phyloP scores from a whole-genome alignment of 306 rosid genomes.

The Ammopiptanthus mongolicus region DNA sequence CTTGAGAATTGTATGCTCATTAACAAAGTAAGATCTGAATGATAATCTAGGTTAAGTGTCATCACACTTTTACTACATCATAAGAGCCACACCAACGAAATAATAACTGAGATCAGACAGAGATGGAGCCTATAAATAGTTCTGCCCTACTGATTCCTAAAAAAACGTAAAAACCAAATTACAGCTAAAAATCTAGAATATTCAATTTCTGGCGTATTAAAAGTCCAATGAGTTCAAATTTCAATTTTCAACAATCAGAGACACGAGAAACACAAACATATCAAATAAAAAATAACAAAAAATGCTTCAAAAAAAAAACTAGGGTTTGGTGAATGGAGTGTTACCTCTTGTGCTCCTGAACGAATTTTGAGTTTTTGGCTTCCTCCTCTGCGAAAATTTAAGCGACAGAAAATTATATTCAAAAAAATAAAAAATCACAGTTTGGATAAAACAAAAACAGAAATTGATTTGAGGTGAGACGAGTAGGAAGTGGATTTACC shows the following conservation, averaged over 20 bases:
- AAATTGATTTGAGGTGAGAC: neutral
- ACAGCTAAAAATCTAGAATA: neutral
- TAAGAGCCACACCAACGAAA: neutral
- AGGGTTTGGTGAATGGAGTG: constrained; percentile 14
- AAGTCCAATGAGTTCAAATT: neutral
- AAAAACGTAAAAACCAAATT: neutral
- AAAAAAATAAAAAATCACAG: neutral
- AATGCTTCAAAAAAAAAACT: neutral
- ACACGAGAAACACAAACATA: neutral
- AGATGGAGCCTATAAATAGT: neutral
- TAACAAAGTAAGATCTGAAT: neutral
- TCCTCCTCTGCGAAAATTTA: constrained; percentile 63
- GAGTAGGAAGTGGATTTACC: constrained; percentile 28
- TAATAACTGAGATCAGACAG: neutral
- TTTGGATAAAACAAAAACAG: neutral
- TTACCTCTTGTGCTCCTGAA: constrained; percentile 70
- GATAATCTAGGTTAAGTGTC: neutral
- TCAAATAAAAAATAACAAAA: neutral
- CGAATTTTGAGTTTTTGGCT: constrained; percentile 67
- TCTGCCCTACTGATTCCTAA: neutral
- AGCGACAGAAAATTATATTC: neutral
- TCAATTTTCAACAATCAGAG: neutral
- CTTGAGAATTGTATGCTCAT: neutral
- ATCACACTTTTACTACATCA: neutral
- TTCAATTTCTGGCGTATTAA: neutral